phyloP scores from a whole-genome alignment of 2,329 filamentous ascomycete genomes.

The Blastomyces percursus region DNA sequence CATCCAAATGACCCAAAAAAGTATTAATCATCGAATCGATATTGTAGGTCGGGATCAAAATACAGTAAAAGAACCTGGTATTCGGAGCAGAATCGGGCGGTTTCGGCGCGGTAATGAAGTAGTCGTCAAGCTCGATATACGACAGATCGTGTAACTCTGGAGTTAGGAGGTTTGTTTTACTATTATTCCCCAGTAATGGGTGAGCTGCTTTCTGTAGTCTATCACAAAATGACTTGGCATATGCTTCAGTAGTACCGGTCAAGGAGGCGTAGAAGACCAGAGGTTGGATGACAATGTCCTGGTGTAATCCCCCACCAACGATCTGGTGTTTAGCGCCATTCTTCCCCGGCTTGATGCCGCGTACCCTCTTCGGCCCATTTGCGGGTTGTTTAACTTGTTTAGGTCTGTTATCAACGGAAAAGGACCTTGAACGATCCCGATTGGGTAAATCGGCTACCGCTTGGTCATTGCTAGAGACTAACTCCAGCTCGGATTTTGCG shows the following conservation, averaged over 20 bases:
- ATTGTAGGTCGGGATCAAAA: slow-evolving; percentile 84
- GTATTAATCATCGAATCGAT: slow-evolving; percentile 86
- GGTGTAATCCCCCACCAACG: not conserved
- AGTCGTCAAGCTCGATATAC: slow-evolving; percentile 85
- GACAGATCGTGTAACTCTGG: slow-evolving; percentile 67
- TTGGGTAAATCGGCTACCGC: not conserved
- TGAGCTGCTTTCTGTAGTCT: slow-evolving; percentile 39
- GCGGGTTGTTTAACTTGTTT: slow-evolving; percentile 2
- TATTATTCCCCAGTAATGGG: slow-evolving; percentile 14
- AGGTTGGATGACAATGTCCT: slow-evolving; percentile 41
- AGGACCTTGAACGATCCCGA: not conserved
- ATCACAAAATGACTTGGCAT: slow-evolving; percentile 53
- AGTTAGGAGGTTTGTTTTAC: slow-evolving; percentile 33
- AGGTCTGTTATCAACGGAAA: slow-evolving; percentile 2
- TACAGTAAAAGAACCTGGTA: slow-evolving; percentile 64
- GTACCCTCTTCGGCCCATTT: slow-evolving; percentile 12
- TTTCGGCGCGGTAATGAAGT: slow-evolving; percentile 69
- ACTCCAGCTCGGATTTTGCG: not conserved
- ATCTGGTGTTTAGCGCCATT: not conserved
- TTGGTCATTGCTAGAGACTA: not conserved
- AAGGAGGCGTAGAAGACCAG: slow-evolving; percentile 84
- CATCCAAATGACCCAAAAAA: slow-evolving; percentile 74
- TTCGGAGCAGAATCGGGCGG: slow-evolving; percentile 34
- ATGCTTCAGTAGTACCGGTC: slow-evolving; percentile 69
- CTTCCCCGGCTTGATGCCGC: slow-evolving; percentile 10